Evolutionary conservation across 1,139 yeast species (phyloP).

Genomic region (Citeromyces siamensis): DNA sequence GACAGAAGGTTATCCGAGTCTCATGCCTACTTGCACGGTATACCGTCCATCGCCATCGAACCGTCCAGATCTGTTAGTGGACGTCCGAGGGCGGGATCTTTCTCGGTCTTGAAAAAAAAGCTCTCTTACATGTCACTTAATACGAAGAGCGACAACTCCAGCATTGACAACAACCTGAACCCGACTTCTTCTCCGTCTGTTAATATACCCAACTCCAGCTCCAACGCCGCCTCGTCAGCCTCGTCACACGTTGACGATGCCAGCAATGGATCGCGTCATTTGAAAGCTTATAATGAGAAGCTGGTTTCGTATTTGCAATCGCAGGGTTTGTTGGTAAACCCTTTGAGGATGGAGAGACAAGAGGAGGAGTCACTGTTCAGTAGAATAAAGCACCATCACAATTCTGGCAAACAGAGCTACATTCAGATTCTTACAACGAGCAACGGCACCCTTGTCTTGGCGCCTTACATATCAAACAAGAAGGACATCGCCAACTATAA

Average conservation of each 20-base stretch:
- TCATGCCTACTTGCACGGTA: slow-evolving; percentile 1
- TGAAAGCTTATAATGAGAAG: slow-evolving; percentile 15
- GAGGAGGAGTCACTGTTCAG: slow-evolving; percentile 5
- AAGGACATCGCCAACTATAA: slow-evolving; percentile 9
- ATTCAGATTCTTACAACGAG: slow-evolving; percentile 16
- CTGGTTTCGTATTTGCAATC: slow-evolving; percentile 13
- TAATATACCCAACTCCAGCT: background rate
- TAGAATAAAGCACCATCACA: slow-evolving; percentile 1
- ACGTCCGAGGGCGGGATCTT: background rate
- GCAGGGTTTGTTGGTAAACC: slow-evolving; percentile 16
- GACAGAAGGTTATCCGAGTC: background rate
- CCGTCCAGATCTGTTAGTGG: background rate
- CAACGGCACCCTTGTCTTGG: slow-evolving; percentile 18
- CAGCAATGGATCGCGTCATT: slow-evolving; percentile 5
- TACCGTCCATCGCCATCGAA: slow-evolving; percentile 1
- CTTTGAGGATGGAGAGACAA: slow-evolving; percentile 11
- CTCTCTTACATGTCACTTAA: slow-evolving; percentile 1
- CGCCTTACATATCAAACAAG: slow-evolving; percentile 19
- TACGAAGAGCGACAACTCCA: background rate
- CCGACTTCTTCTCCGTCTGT: background rate
- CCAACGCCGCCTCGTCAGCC: slow-evolving; percentile 1
- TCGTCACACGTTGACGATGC: background rate
- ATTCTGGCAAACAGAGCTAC: slow-evolving; percentile 5
- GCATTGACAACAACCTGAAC: background rate
- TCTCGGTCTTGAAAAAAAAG: background rate